phyloP scores from a whole-genome alignment of 805 yeast species.

The Pichia paraexigua region DNA sequence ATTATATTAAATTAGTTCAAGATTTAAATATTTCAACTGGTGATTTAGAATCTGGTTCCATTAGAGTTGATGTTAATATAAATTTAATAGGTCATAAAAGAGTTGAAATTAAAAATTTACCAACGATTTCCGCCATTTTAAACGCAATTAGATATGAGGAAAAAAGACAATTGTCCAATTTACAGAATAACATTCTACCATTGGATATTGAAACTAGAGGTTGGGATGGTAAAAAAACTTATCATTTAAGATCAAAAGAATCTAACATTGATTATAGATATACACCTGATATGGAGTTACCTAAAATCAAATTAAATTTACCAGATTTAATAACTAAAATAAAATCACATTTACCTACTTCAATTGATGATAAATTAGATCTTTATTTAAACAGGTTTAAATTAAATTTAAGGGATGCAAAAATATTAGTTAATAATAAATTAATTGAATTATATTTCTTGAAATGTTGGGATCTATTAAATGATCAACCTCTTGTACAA shows the following conservation, averaged over 20 bases:
- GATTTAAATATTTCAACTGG: slow-evolving; percentile 75
- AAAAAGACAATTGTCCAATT: slow-evolving; percentile 54
- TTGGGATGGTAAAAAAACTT: slow-evolving; percentile 77
- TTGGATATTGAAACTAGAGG: slow-evolving; percentile 66
- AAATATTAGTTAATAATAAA: slow-evolving; percentile 48
- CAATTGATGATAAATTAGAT: slow-evolving; percentile 54
- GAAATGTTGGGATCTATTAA: slow-evolving; percentile 28
- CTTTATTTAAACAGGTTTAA: slow-evolving; percentile 44
- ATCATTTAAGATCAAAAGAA: slow-evolving; percentile 68
- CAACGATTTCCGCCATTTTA: slow-evolving; percentile 72
- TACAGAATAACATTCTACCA: not conserved
- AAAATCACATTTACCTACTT: slow-evolving; percentile 36
- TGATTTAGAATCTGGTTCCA: slow-evolving; percentile 89
- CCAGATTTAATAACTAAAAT: slow-evolving; percentile 36
- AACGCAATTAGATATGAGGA: slow-evolving; percentile 72
- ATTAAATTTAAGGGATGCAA: slow-evolving; percentile 67
- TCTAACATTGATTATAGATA: slow-evolving; percentile 81
- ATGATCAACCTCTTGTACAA: slow-evolving; percentile 12
- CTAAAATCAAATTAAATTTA: slow-evolving; percentile 41
- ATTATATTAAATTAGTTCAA: slow-evolving; percentile 65
- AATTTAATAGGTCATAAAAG: slow-evolving; percentile 65
- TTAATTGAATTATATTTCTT: slow-evolving; percentile 46
- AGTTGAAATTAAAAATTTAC: slow-evolving; percentile 84
- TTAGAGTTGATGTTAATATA: slow-evolving; percentile 92
- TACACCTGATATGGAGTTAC: slow-evolving; percentile 90